These are phyloP conservation scores for Chaetomium sp. DNA, from an alignment of 2,329 filamentous ascomycete genomes.

Conservation along the genomic window DNA sequence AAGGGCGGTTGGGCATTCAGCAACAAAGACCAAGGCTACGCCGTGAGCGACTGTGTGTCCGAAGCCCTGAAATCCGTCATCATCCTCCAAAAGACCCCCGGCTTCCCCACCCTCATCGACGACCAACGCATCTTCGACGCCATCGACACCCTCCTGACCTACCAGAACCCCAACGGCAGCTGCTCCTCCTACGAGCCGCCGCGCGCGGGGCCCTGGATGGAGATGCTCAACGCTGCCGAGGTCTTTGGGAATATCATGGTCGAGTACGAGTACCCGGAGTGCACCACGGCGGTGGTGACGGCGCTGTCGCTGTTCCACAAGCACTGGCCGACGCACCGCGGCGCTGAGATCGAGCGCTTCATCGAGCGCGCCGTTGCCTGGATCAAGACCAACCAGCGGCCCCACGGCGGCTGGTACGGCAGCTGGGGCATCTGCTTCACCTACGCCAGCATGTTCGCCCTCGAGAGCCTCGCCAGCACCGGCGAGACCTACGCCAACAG, in stretches of 20 bases:
- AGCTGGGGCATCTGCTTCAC: conserved; percentile 98
- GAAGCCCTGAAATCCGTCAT: conserved; percentile 88
- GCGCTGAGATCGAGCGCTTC: conserved; percentile 72
- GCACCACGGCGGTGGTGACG: conserved; percentile 91
- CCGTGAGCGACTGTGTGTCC: conserved; percentile 90
- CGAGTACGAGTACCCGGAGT: conserved; percentile 97
- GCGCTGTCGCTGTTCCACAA: conserved; percentile 80
- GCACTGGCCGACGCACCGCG: conserved; percentile 79
- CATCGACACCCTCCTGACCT: conserved; percentile 85
- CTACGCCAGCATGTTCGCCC: conserved; percentile 93
- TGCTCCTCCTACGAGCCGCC: conserved; percentile 88
- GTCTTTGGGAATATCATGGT: conserved; percentile 98
- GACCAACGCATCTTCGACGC: conserved; percentile 82
- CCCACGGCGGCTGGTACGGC: conserved; percentile 95
- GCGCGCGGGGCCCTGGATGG: conserved; percentile 74
- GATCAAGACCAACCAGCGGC: conserved; percentile 76
- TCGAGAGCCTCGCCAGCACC: conserved; percentile 79
- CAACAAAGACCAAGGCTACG: conserved; percentile 89
- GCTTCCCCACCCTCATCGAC: conserved; percentile 73
- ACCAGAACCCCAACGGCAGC: conserved; percentile 85
- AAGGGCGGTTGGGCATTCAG: conserved; percentile 98
- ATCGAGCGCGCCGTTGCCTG: conserved; percentile 75
- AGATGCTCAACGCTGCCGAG: conserved; percentile 90
- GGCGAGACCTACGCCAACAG: conserved; percentile 82
- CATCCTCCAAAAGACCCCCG: conserved; percentile 73